Evolutionary conservation across 345 rosid genomes (phyloP).

Genomic region (Litchi chinensis): DNA sequence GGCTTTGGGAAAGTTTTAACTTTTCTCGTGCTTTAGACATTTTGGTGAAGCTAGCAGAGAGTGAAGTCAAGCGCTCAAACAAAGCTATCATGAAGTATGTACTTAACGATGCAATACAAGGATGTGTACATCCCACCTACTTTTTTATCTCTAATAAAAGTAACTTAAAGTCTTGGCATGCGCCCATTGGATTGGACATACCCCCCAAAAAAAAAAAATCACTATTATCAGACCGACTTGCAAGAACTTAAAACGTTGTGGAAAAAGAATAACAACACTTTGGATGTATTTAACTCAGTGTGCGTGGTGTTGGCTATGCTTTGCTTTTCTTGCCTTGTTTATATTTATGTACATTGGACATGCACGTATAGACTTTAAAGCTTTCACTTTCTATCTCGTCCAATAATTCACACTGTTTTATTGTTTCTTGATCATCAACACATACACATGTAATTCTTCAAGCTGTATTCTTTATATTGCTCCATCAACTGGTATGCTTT

Average conservation of each 20-base stretch:
- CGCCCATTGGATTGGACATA: not conserved
- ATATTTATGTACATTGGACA: not conserved
- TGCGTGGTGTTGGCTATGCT: not conserved
- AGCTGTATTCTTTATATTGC: not conserved
- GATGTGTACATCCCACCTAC: not conserved
- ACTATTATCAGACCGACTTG: too few species aligned
- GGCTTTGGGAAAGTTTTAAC: not conserved
- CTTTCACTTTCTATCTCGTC: not conserved
- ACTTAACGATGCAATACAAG: not conserved
- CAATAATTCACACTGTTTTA: too few species aligned
- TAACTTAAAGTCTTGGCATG: not conserved
- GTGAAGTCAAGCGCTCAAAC: not conserved
- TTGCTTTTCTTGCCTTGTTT: not conserved
- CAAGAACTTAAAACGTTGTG: not conserved
- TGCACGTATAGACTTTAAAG: not conserved
- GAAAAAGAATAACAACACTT: not conserved
- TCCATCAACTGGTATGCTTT: slow-evolving; percentile 10
- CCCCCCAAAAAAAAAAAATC: too few species aligned
- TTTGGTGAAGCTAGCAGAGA: not conserved
- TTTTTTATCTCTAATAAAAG: not conserved
- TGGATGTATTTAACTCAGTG: not conserved
- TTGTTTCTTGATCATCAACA: not conserved
- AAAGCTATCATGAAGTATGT: not conserved
- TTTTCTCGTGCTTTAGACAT: not conserved
- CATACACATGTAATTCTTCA: not conserved